Conservation (phyloP, 176 grass and related monocot genomes). For the Musa troglodytarum region DNA sequence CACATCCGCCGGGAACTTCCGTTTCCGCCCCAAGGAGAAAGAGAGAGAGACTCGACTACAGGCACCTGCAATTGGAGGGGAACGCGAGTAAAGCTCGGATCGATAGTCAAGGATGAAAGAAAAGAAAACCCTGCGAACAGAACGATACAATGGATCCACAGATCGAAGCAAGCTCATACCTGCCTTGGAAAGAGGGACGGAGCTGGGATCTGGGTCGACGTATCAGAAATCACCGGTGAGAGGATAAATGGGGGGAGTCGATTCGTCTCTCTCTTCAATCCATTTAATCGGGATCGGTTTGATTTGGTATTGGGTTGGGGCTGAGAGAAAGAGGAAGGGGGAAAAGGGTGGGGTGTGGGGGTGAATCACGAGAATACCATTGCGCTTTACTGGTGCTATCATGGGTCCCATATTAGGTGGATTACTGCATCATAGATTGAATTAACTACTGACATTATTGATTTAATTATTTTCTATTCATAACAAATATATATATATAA, state of each 20-base stretch:
- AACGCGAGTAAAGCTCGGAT: neutral
- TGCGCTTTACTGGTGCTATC: neutral
- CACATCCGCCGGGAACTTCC: neutral
- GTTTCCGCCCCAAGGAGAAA: no score
- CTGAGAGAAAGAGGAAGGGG: neutral
- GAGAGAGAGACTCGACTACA: neutral
- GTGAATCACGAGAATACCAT: slow-evolving; percentile 10
- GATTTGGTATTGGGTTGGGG: neutral
- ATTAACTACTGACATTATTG: no score
- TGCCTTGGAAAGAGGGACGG: neutral
- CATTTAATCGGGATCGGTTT: neutral
- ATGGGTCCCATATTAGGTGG: neutral
- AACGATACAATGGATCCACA: neutral
- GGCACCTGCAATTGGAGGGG: neutral
- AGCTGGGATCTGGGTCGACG: neutral
- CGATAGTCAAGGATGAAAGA: neutral
- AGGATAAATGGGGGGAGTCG: neutral
- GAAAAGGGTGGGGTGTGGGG: neutral
- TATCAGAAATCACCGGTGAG: neutral
- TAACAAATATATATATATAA: no score
- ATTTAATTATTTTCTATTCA: no score
- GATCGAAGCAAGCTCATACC: neutral
- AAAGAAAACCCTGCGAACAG: neutral
- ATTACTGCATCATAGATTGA: no score
- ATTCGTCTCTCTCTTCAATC: neutral